A percentile compares a stretch with the other conserved stretches of the same genome.
Conservation (phyloP, 2,329 filamentous ascomycete genomes). For the Ambrosiella beaveri region DNA sequence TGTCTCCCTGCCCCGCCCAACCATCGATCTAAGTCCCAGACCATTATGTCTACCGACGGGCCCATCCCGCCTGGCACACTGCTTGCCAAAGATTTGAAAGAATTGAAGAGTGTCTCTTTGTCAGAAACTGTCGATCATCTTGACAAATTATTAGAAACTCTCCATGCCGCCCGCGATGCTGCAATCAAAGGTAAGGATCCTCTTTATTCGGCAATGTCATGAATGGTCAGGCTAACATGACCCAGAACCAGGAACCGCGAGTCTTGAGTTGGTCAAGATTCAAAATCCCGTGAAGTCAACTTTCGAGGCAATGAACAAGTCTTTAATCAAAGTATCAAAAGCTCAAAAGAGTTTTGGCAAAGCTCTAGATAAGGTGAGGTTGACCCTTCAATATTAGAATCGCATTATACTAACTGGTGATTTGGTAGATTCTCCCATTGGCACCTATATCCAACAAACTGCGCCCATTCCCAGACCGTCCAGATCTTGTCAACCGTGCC, state of each 20-base stretch:
- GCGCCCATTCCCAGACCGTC: conserved; percentile 37
- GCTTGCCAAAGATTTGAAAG: conserved; percentile 51
- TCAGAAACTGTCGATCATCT: conserved; percentile 60
- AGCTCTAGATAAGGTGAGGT: conserved; percentile 57
- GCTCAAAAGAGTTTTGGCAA: conserved; percentile 73
- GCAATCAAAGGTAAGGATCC: conserved; percentile 47
- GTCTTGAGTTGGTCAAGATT: conserved; percentile 62
- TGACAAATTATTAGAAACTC: conserved; percentile 62
- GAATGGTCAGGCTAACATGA: not conserved
- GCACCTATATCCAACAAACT: conserved; percentile 46
- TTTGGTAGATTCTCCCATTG: conserved; percentile 45
- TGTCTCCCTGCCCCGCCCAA: not conserved
- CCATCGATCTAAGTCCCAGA: not conserved
- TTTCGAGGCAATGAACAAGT: conserved; percentile 63
- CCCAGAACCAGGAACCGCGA: conserved; percentile 26
- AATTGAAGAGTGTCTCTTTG: conserved; percentile 51
- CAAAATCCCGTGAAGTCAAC: conserved; percentile 71
- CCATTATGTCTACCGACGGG: conserved; percentile 10
- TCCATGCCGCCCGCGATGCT: conserved; percentile 54
- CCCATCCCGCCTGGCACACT: conserved; percentile 36
- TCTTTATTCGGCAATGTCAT: not conserved
- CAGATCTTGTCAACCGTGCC: conserved; percentile 70
- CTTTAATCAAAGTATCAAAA: conserved; percentile 68
- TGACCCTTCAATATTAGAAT: not conserved
- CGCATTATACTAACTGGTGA: not conserved